These are phyloP conservation scores for Modicella reniformis DNA, from an alignment of 371 early-diverging fungal genomes.

Conservation along the genomic window DNA sequence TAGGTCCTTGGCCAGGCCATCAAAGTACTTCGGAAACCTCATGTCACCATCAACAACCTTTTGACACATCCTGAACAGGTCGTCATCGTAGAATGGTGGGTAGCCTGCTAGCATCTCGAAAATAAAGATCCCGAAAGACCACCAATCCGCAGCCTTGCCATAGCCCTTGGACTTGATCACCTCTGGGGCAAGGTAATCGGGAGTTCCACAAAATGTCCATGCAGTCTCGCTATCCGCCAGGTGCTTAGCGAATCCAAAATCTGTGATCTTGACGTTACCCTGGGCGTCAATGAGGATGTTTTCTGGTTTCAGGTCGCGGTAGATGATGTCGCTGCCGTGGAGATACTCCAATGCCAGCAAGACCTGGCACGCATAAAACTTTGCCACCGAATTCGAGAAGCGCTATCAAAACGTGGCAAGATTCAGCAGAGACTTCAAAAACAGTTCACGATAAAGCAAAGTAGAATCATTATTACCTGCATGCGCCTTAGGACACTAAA, in stretches of 20 bases:
- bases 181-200: constrained; percentile 95
- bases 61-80: constrained; percentile 80
- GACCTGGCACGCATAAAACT: constrained; percentile 83
- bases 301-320: constrained; percentile 96
- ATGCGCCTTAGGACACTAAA: constrained; percentile 70
- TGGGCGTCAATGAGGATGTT: constrained; percentile 88
- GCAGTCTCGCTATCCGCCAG: constrained; percentile 83
- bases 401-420: constrained; percentile 65
- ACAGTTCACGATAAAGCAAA: neutral
- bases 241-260: constrained; percentile 98
- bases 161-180: constrained; percentile 92
- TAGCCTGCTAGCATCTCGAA: constrained; percentile 76
- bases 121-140: constrained; percentile 91
- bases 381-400: constrained; percentile 91
- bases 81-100: constrained; percentile 55
- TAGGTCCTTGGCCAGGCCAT: constrained; percentile 80
- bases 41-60: constrained; percentile 81
- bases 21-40: constrained; percentile 80
- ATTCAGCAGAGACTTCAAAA: neutral
- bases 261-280: constrained; percentile 98
- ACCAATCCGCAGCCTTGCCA: constrained; percentile 92
- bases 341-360: constrained; percentile 86
- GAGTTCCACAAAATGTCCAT: constrained; percentile 92
- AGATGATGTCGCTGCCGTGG: constrained; percentile 88
- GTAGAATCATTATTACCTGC: constrained; percentile 34